Percentiles rank a stretch among this genome's conserved stretches.
phyloP scores from a whole-genome alignment of 2,329 filamentous ascomycete genomes.

The Mycogone perniciosa region DNA sequence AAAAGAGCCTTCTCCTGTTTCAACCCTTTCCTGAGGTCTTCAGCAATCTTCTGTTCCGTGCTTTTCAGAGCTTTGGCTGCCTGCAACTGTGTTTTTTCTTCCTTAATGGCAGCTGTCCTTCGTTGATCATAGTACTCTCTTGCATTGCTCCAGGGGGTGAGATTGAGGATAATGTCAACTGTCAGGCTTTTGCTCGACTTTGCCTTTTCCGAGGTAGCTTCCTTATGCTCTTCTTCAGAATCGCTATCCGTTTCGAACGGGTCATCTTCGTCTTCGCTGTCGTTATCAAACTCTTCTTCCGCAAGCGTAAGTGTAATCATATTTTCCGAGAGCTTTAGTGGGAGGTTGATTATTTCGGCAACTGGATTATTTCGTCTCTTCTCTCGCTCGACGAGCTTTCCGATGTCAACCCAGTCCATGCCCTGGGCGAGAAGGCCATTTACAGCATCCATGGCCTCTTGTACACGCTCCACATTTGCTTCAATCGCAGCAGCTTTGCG shows the following conservation, averaged over 20 bases:
- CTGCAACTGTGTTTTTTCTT: conserved; percentile 78
- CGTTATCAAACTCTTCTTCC: conserved; percentile 60
- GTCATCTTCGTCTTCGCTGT: conserved; percentile 45
- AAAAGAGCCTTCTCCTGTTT: conserved; percentile 89
- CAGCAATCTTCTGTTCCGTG: conserved; percentile 79
- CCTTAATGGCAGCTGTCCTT: conserved; percentile 75
- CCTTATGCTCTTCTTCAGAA: conserved; percentile 28
- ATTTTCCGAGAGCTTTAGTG: conserved; percentile 85
- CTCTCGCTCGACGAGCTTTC: conserved; percentile 79
- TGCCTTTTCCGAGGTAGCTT: conserved; percentile 30
- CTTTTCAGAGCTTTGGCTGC: conserved; percentile 80
- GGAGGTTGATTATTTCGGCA: conserved; percentile 77
- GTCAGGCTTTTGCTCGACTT: conserved; percentile 50
- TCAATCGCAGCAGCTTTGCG: conserved; percentile 87
- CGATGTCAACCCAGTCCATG: conserved; percentile 97
- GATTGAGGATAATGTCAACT: conserved; percentile 77
- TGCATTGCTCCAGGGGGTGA: conserved; percentile 85
- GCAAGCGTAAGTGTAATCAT: conserved; percentile 73
- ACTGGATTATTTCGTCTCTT: conserved; percentile 76
- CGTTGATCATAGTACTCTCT: conserved; percentile 88
- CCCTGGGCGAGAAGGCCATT: conserved; percentile 87
- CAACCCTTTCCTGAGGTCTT: conserved; percentile 78
- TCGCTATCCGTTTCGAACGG: conserved; percentile 60
- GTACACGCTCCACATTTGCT: conserved; percentile 82
- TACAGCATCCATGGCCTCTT: conserved; percentile 87